Conservation (phyloP, 441 rosid genomes). For the Corymbia calophylla region DNA sequence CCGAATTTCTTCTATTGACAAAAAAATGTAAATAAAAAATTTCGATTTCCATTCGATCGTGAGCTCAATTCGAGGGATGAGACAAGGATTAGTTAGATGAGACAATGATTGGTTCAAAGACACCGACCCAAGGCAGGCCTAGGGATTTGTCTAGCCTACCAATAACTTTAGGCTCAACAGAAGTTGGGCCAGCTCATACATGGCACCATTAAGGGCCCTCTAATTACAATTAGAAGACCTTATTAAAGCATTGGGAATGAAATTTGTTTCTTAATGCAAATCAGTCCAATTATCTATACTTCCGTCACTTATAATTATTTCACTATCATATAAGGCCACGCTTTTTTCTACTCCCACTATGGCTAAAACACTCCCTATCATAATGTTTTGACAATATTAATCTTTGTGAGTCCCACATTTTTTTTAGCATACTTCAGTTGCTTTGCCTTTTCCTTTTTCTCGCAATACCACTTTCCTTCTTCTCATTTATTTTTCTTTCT, state of each 20-base stretch:
- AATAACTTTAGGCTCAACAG: neutral
- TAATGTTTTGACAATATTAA: no score
- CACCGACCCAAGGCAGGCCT: neutral
- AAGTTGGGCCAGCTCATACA: neutral
- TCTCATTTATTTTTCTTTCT: no score
- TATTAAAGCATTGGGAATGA: neutral
- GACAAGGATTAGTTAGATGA: neutral
- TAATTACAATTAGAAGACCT: neutral
- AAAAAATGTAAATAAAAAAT: accelerated
- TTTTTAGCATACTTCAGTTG: no score
- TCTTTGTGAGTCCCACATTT: no score
- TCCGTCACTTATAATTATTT: neutral
- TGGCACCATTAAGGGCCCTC: neutral
- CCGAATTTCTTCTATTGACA: neutral
- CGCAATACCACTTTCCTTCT: no score
- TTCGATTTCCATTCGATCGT: neutral
- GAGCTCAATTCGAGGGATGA: neutral
- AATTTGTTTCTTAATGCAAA: neutral
- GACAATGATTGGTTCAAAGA: neutral
- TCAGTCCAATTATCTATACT: neutral
- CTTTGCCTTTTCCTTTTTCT: no score
- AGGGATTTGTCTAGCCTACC: neutral
- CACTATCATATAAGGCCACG: neutral
- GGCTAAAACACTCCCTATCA: no score
- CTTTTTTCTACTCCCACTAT: no score